Base-by-base conservation (phyloP, 2,329 filamentous ascomycete species). In the Pezicula carpinea region DNA sequence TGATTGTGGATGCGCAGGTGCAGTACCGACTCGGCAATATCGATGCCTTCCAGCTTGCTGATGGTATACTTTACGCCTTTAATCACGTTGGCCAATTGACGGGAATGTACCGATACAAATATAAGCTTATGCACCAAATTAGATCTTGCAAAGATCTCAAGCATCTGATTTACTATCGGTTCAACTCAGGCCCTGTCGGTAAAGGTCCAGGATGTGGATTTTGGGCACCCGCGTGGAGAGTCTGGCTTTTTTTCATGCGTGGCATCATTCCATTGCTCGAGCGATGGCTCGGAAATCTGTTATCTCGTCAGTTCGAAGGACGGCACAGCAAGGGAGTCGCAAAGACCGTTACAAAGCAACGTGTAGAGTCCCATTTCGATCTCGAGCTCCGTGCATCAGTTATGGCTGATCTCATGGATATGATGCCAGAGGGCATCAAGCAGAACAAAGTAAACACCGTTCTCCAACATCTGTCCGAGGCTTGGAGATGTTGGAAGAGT, bases 401-500 rank as follows among this genome's bases (percentile, higher is more conserved):
- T 55, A 99, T 99, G 92, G 90, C 92, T 38, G 93, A 99, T 69
- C 75, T 99, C 43, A 96, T 96, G 87, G 93, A 99, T 63, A 99
- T 99, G 95, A 99, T 99, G 93, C 93, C 93, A 0, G 95, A 99
- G 66, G 93, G 93, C 56, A 97, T 99, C 72, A 96, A 96, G 68
- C 93, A 99, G 66, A 99, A 93, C 74, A 99, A 99, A 72, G 90
- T 99, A 67, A 96, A 99, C 68, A 96, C 91, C 1, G 92, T 99
- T 38, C 74, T 99, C 45, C 93, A 97, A 63, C 95, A 99, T 76
- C 72, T 99, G 35, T 97, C 92, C 0, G 93, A 99, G 72, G 93
- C 93, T 13, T 99, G 93, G 93, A 82, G 93, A 71, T 99, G 93
- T 73, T 99, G 93, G 93, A 99, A 99, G 83, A 96, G 91, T 70